A percentile compares a stretch with the other conserved stretches of the same genome.
Evolutionary conservation across 1,284 basidiomycete genomes (phyloP).

Genomic region (Tremellales sp.): DNA sequence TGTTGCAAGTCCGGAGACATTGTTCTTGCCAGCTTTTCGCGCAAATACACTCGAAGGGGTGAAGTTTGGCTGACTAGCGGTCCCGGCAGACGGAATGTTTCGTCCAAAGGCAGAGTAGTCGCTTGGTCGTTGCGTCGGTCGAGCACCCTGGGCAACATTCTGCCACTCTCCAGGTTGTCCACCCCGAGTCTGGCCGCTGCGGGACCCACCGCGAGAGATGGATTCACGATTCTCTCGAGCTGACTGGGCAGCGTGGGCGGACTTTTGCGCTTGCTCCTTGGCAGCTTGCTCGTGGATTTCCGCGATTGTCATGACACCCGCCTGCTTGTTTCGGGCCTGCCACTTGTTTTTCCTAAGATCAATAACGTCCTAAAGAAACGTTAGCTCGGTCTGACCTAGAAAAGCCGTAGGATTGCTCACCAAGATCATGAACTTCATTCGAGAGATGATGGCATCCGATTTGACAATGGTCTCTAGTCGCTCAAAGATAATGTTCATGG

Average conservation of each 20-base stretch:
- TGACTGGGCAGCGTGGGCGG: conserved; percentile 54
- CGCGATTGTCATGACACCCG: conserved; percentile 83
- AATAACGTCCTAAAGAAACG: conserved; percentile 65
- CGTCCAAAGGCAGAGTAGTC: conserved; percentile 74
- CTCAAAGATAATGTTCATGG: conserved; percentile 89
- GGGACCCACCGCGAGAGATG: conserved; percentile 75
- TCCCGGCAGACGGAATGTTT: conserved; percentile 71
- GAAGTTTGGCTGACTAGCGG: conserved; percentile 65
- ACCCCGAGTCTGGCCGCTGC: conserved; percentile 69
- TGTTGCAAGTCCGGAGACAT: conserved; percentile 52
- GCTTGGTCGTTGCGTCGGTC: conserved; percentile 58
- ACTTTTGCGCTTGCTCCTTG: conserved; percentile 71
- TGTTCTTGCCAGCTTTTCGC: conserved; percentile 62
- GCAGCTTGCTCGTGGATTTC: conserved; percentile 79
- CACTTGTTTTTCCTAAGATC: conserved; percentile 83
- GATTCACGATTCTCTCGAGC: conserved; percentile 51
- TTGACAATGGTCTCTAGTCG: conserved; percentile 79
- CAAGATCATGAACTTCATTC: conserved; percentile 94
- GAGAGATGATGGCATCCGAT: conserved; percentile 69
- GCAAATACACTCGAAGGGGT: conserved; percentile 77
- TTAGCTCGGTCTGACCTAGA: conserved; percentile 1
- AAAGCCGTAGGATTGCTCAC: conserved; percentile 51
- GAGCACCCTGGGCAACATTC: conserved; percentile 60
- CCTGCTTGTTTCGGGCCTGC: conserved; percentile 66
- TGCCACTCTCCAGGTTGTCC: conserved; percentile 73